Conservation (phyloP, 768 basidiomycete species). For the Roridomyces roridus region DNA sequence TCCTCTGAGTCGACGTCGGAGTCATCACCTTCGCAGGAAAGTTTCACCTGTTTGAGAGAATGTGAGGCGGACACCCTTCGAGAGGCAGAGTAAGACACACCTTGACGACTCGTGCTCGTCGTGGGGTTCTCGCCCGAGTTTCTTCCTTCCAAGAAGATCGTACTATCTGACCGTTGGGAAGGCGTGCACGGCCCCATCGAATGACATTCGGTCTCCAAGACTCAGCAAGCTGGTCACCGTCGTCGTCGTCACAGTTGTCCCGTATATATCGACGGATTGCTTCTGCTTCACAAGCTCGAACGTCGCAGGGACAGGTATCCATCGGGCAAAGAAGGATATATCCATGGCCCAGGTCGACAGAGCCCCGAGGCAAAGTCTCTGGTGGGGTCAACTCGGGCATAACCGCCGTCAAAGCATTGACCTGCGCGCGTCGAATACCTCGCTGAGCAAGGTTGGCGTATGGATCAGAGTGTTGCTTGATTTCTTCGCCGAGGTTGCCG, state of each 20-base stretch:
- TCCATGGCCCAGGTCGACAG: conserved; percentile 18
- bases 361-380: conserved; percentile 9
- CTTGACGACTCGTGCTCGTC: conserved; percentile 27
- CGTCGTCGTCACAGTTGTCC: neutral
- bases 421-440: conserved; percentile 22
- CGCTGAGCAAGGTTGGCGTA: conserved; percentile 30
- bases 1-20: no score
- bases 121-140: neutral
- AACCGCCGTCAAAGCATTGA: conserved; percentile 13
- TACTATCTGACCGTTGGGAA: conserved; percentile 31
- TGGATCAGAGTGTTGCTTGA: conserved; percentile 26
- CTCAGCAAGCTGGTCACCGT: neutral
- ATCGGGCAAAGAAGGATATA: conserved; percentile 18
- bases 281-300: neutral
- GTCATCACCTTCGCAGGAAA: no score
- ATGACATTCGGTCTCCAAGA: neutral
- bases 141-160: conserved; percentile 26
- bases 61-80: no score
- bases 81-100: no score
- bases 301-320: neutral
- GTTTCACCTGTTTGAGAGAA: no score
- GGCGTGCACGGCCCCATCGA: conserved; percentile 26
- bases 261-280: neutral
- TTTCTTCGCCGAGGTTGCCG: conserved; percentile 31
- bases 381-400: conserved; percentile 21